Evolutionary conservation across 495 filamentous ascomycete species (phyloP), one percentile per base, ranked within the genome.

Genomic region (Articulospora tetracladia): DNA sequence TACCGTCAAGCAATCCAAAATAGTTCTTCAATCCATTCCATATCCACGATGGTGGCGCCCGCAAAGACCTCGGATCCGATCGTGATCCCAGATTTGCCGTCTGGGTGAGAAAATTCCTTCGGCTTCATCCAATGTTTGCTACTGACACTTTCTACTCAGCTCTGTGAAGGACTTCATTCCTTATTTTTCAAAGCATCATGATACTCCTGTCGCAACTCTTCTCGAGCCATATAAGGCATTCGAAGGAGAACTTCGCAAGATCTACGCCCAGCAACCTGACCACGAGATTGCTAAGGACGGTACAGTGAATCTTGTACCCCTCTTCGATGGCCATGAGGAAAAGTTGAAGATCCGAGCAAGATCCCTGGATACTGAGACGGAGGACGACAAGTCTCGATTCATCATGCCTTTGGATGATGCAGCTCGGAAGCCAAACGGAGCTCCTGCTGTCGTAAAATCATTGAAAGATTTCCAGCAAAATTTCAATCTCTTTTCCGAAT

Each of bases 401-500:
- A 79, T 93, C 65, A 85, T 95, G 79, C 68, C 85, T 13, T 71
- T 95, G 34, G 74, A 78, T 0, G 71, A 80, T 0, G 72, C 83
- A 4, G 72, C 82, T 24, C 83, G 91, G 34, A 86, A 84, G 25
- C 48, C 71, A 1, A 73, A 77, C 68, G 85, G 81, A 26, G 81
- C 86, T 1, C 81, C 83, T 3, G 89, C 89, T 4, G 77, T 89
- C 24, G 89, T 91, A 1, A 58, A 72, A 26, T 76, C 75, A 0
- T 66, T 92, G 30, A 77, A 82, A 51, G 86, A 90, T 15, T 95
- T 93, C 67, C 81, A 82, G 65, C 75, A 80, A 46, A 91, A 93
- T 72, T 92, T 93, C 72, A 77, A 79, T 55, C 66, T 93, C 60
- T 95, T 95, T 67, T 89, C 86, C 22, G 91, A 95, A 70, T 78